phyloP scores from a whole-genome alignment of 345 rosid genomes.

The Ceriops decandra region DNA sequence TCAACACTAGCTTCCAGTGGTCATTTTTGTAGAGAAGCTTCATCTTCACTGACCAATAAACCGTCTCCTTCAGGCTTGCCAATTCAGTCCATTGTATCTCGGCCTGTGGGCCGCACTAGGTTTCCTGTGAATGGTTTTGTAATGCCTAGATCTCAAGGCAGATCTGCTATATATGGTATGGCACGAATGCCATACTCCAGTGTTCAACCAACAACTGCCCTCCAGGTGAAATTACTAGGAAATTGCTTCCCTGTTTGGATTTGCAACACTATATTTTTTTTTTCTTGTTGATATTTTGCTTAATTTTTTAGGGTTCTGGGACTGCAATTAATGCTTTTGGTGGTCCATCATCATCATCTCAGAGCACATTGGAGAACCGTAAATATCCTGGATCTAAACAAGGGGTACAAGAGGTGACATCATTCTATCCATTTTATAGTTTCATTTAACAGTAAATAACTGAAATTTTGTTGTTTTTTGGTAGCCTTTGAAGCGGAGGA shows the following conservation, averaged over 20 bases:
- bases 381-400: constrained; percentile 54
- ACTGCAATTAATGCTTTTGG: constrained; percentile 29
- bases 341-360: constrained; percentile 43
- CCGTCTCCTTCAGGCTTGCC: constrained; percentile 45
- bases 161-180: constrained; percentile 91
- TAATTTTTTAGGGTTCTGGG: constrained; percentile 39
- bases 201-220: constrained; percentile 37
- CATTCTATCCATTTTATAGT: neutral
- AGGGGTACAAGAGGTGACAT: constrained; percentile 35
- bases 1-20: constrained; percentile 40
- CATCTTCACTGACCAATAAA: constrained; percentile 30
- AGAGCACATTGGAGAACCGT: constrained; percentile 23
- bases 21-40: constrained; percentile 46
- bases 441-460: neutral
- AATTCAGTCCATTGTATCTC: constrained; percentile 45
- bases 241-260: neutral
- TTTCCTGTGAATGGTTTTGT: constrained; percentile 59
- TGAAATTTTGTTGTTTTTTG: constrained; percentile 1
- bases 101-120: constrained; percentile 41
- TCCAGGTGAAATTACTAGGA: constrained; percentile 47
- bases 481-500: constrained; percentile 75
- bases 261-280: constrained; percentile 1
- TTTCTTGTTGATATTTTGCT: neutral
- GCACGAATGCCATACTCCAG: constrained; percentile 84
- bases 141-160: constrained; percentile 76